phyloP scores from a whole-genome alignment of 2,329 filamentous ascomycete species.

The Exophiala calicioides region DNA sequence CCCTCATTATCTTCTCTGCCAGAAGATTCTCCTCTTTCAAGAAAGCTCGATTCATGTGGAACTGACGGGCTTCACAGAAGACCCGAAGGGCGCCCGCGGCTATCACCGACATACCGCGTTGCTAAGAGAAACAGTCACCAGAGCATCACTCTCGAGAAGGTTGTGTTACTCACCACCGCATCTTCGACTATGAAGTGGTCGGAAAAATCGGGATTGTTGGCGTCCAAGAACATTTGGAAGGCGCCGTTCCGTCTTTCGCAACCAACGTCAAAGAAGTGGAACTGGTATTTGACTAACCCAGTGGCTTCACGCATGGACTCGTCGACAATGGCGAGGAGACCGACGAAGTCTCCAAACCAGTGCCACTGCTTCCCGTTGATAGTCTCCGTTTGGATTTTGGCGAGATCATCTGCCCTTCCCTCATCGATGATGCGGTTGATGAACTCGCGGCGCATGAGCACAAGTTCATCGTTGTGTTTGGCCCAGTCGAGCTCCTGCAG shows the following conservation, averaged over 20 bases:
- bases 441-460: constrained; percentile 1
- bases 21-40: neutral
- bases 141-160: too few relatives aligned
- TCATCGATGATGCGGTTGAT: neutral
- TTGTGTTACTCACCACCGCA: neutral
- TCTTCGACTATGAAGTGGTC: neutral
- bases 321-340: neutral
- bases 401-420: neutral
- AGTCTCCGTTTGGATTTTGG: neutral
- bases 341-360: neutral
- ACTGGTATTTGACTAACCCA: constrained; percentile 5
- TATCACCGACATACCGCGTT: constrained; percentile 3
- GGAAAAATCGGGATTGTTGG: neutral
- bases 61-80: constrained; percentile 1
- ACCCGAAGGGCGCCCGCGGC: neutral
- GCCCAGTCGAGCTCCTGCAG: constrained; percentile 13
- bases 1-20: constrained; percentile 1
- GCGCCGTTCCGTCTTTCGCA: neutral
- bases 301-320: neutral
- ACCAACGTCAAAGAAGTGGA: constrained; percentile 3
- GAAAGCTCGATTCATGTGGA: neutral
- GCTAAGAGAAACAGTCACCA: too few relatives aligned
- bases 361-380: constrained; percentile 5
- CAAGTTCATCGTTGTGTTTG: constrained; percentile 9
- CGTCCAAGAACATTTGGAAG: constrained; percentile 4